A percentile compares a stretch with the other conserved stretches of the same genome.
phyloP scores from a whole-genome alignment of 2,329 filamentous ascomycete species.

The Purpureocillium lavendulum region DNA sequence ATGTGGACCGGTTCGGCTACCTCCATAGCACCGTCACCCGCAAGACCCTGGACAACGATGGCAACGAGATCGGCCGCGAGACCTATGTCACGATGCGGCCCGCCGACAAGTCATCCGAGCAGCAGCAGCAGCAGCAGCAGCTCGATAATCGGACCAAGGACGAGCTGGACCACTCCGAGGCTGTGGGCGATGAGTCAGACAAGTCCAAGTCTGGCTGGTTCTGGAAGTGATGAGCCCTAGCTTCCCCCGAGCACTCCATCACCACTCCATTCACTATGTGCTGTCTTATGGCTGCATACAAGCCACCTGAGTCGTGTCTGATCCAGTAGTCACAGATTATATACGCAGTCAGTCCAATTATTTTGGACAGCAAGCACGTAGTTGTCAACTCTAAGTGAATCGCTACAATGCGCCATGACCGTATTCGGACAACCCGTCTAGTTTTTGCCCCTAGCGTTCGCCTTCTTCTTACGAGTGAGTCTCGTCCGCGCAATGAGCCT shows the following conservation, averaged over 20 bases:
- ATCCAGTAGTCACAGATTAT: too few species aligned
- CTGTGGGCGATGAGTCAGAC: neutral
- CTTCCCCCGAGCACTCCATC: too few species aligned
- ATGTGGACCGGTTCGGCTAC: slow-evolving; percentile 34
- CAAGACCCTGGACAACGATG: slow-evolving; percentile 30
- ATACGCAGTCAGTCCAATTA: too few species aligned
- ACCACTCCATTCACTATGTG: too few species aligned
- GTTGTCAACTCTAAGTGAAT: too few species aligned
- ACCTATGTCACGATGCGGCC: slow-evolving; percentile 25
- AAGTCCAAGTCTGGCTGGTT: slow-evolving; percentile 28
- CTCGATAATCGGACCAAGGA: slow-evolving; percentile 9
- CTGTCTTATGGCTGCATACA: too few species aligned
- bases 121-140: slow-evolving; percentile 11
- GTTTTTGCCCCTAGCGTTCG: slow-evolving; percentile 20
- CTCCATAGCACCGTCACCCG: slow-evolving; percentile 31
- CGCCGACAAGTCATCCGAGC: slow-evolving; percentile 8
- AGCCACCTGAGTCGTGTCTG: too few species aligned
- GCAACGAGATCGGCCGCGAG: slow-evolving; percentile 29
- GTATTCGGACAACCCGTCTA: too few species aligned
- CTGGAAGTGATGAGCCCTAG: slow-evolving; percentile 23
- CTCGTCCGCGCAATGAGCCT: slow-evolving; percentile 82
- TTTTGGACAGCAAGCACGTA: too few species aligned
- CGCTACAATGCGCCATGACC: too few species aligned
- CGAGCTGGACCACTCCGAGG: neutral
- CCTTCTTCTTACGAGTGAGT: slow-evolving; percentile 65